Percentiles rank a stretch among this genome's conserved stretches.
These are phyloP conservation scores for Hyaloscypha variabilis DNA, from an alignment of 495 filamentous ascomycete genomes.

Conservation along the genomic window DNA sequence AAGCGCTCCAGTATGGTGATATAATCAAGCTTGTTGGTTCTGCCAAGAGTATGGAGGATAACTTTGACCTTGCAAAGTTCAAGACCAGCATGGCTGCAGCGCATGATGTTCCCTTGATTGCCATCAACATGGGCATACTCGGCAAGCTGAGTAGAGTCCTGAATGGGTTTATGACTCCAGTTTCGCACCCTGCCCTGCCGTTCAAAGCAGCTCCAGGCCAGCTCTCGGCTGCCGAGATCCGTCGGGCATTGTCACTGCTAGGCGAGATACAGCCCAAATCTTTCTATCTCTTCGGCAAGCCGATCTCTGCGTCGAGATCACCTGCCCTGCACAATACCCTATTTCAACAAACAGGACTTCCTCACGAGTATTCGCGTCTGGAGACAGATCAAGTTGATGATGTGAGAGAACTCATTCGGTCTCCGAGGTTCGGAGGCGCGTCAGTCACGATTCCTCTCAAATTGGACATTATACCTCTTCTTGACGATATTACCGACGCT, in stretches of 20 bases:
- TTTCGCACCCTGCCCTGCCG: conserved; percentile 86
- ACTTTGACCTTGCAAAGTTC: conserved; percentile 83
- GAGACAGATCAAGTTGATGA: conserved; percentile 73
- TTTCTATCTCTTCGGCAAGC: conserved; percentile 87
- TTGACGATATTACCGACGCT: conserved; percentile 79
- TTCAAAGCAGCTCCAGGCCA: conserved; percentile 96
- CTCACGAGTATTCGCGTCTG: conserved; percentile 79
- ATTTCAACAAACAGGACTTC: conserved; percentile 77
- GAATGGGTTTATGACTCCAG: conserved; percentile 93
- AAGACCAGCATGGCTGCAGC: conserved; percentile 70
- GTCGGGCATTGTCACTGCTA: conserved; percentile 71
- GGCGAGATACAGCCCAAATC: conserved; percentile 77
- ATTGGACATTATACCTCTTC: conserved; percentile 77
- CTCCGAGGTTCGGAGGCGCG: conserved; percentile 82
- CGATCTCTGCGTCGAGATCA: conserved; percentile 77
- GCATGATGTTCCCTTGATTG: conserved; percentile 82
- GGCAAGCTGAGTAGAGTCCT: conserved; percentile 90
- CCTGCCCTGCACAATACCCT: conserved; percentile 89
- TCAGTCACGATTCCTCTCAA: conserved; percentile 97
- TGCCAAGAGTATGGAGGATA: conserved; percentile 78
- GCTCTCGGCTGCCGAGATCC: conserved; percentile 88
- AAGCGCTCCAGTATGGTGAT: conserved; percentile 83
- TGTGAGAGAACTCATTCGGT: conserved; percentile 67
- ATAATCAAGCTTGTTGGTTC: conserved; percentile 93
- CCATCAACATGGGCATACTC: conserved; percentile 90